Conservation (phyloP, 2,329 filamentous ascomycete genomes). For the Ploettnerulaceae sp. region DNA sequence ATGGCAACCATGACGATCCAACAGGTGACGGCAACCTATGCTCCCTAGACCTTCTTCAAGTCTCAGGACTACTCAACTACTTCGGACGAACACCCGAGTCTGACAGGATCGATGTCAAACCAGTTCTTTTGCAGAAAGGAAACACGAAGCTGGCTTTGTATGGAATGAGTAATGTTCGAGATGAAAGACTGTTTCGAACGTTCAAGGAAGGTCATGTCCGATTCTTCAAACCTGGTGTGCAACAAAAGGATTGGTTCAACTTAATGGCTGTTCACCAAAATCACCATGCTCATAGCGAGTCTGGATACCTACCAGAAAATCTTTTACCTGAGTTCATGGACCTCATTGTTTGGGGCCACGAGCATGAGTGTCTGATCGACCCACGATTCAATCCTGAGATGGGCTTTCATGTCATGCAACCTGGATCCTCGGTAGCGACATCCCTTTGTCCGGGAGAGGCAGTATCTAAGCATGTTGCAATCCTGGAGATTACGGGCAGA, state of each 20-base stretch:
- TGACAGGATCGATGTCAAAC: constrained; percentile 90
- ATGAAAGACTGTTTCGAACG: constrained; percentile 89
- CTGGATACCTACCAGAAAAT: constrained; percentile 89
- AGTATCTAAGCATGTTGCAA: constrained; percentile 82
- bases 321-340: constrained; percentile 90
- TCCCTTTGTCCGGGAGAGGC: constrained; percentile 88
- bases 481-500: constrained; percentile 77
- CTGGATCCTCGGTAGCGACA: constrained; percentile 91
- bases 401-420: constrained; percentile 93
- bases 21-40: constrained; percentile 93
- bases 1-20: constrained; percentile 97
- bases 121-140: constrained; percentile 89
- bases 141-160: constrained; percentile 88
- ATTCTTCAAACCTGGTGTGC: constrained; percentile 78
- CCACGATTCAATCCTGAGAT: constrained; percentile 79
- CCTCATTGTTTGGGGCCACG: constrained; percentile 92
- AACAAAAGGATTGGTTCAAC: constrained; percentile 92
- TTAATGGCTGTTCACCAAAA: constrained; percentile 94
- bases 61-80: constrained; percentile 90
- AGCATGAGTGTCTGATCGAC: constrained; percentile 92
- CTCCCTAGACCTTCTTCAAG: constrained; percentile 84
- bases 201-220: constrained; percentile 91
- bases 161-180: constrained; percentile 90
- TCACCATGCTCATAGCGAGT: constrained; percentile 85
- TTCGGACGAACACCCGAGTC: constrained; percentile 88